Conservation (phyloP, 1,284 basidiomycete species). For the Malassezia obtusa region DNA sequence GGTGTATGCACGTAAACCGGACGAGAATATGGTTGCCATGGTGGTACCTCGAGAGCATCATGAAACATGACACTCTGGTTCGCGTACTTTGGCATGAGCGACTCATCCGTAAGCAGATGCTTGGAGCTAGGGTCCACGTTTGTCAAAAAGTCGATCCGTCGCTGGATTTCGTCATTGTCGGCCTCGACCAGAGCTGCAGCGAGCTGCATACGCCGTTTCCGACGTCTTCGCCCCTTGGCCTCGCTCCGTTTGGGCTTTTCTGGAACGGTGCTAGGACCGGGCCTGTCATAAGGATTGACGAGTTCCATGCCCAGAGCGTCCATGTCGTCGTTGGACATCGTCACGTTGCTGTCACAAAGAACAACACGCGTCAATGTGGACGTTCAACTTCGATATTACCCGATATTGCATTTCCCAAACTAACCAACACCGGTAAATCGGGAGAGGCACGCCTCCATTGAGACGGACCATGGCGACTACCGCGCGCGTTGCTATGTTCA, state of each 20-base stretch:
- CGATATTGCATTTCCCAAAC: not conserved
- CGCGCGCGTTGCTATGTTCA: not conserved
- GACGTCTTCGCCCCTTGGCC: not conserved
- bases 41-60: not conserved
- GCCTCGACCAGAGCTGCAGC: conserved; percentile 46
- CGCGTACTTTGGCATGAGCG: not conserved
- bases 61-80: conserved; percentile 11
- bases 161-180: conserved; percentile 39
- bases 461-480: not conserved
- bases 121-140: not conserved
- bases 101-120: not conserved
- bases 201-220: conserved; percentile 22
- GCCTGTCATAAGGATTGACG: too few species aligned
- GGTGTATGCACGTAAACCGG: conserved; percentile 8
- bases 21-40: not conserved
- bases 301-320: not conserved
- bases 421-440: not conserved
- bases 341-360: too few species aligned
- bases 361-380: too few species aligned
- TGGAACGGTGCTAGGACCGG: not conserved
- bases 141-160: conserved; percentile 20
- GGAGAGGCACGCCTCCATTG: not conserved
- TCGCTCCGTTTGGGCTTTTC: not conserved
- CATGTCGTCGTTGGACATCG: not conserved
- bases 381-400: not conserved